Conservation (phyloP, 495 filamentous ascomycete genomes). For the Peziza echinospora region DNA sequence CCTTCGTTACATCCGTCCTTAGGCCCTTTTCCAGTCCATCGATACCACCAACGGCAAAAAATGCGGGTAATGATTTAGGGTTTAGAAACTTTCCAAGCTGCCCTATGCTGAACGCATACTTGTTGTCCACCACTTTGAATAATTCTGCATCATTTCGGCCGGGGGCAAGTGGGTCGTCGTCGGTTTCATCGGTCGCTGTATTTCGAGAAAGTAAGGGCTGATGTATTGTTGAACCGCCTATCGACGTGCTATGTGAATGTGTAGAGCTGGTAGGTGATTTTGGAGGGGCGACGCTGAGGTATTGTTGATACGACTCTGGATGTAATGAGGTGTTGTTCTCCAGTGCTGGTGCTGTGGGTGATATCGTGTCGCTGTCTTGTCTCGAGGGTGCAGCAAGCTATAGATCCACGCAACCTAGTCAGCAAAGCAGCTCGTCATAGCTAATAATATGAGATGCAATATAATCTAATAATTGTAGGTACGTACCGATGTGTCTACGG, state of each 20-base stretch:
- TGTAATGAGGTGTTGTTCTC: too few species aligned
- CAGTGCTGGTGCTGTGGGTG: too few species aligned
- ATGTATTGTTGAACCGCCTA: background rate
- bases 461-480: too few species aligned
- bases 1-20: slow-evolving; percentile 38
- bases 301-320: too few species aligned
- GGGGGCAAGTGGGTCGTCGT: slow-evolving; percentile 39
- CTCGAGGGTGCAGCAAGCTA: too few species aligned
- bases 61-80: slow-evolving; percentile 52
- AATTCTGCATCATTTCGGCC: slow-evolving; percentile 42
- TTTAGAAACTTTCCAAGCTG: slow-evolving; percentile 54
- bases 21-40: slow-evolving; percentile 45
- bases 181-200: slow-evolving; percentile 24
- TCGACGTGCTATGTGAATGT: background rate
- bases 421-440: too few species aligned
- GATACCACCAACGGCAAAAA: slow-evolving; percentile 44
- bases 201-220: slow-evolving; percentile 1
- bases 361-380: too few species aligned
- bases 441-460: too few species aligned
- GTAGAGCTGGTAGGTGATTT: too few species aligned
- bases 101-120: slow-evolving; percentile 49
- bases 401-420: too few species aligned
- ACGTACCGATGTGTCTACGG: too few species aligned
- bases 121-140: slow-evolving; percentile 43
- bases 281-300: too few species aligned